Evolutionary conservation across 1,284 basidiomycete species (phyloP).

Genomic region (Boletus semigastroideus): DNA sequence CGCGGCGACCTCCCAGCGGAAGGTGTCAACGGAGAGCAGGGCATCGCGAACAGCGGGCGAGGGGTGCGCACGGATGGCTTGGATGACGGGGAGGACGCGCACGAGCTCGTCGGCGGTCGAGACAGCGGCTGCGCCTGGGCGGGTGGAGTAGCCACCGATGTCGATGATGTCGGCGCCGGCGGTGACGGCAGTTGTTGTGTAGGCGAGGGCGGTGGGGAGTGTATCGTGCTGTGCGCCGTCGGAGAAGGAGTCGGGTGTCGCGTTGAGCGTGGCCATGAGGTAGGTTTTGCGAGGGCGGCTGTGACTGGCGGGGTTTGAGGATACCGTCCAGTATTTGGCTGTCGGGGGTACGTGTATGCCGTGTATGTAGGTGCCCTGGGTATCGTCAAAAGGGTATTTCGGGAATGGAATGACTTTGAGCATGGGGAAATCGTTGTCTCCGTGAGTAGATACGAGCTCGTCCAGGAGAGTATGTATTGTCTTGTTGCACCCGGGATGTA

Average conservation of each 20-base stretch:
- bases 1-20: conserved; percentile 80
- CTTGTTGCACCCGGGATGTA: conserved; percentile 58
- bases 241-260: conserved; percentile 97
- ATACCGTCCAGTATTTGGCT: conserved; percentile 46
- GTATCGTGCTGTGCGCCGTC: conserved; percentile 72
- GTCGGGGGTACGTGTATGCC: conserved; percentile 45
- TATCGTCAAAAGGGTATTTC: conserved; percentile 40
- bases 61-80: conserved; percentile 38
- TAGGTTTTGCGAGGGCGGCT: conserved; percentile 47
- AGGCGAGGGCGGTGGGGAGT: conserved; percentile 49
- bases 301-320: conserved; percentile 18
- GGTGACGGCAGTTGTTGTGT: conserved; percentile 45
- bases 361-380: conserved; percentile 2
- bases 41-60: conserved; percentile 32
- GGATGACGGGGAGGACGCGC: conserved; percentile 74
- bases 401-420: conserved; percentile 68
- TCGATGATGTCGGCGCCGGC: conserved; percentile 82
- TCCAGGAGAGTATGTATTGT: conserved; percentile 49
- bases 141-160: conserved; percentile 92
- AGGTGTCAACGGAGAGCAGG: conserved; percentile 91
- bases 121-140: conserved; percentile 75
- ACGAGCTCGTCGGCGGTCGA: conserved; percentile 70
- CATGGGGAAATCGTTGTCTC: conserved; percentile 46
- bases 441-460: conserved; percentile 35
- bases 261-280: conserved; percentile 94